Base-by-base conservation (phyloP, 2,329 filamentous ascomycete species). In the Zelopaecilomyces penicillatus region DNA sequence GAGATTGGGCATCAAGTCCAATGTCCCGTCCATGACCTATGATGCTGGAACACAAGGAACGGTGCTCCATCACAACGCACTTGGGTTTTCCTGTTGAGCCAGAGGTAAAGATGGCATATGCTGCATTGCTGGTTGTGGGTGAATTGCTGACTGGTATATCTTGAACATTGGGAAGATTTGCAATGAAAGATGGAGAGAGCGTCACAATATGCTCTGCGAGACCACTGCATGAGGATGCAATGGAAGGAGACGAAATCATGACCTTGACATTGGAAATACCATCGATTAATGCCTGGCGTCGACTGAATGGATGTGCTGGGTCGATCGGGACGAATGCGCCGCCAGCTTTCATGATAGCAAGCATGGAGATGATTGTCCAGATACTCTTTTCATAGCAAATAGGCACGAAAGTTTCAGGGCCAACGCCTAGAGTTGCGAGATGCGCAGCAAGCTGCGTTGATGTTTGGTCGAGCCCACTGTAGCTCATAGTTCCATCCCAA, bases 51-150 rank as follows among this genome's bases (percentile, higher is more conserved):
- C 38, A 41, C 10, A 37, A 45, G 34, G 42, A 8, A 6, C 34
- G 32, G 30, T 52, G 50, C 9, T 47, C 44, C 29, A 50, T 42
- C 5, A 51, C 44, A 5, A 52, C 39, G 19, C 50, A 46, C 33
- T 52, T 52, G 11, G 50, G 44, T 31, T 44, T 49, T 7, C 46
- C 50, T 6, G 50, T 52, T 29, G 41, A 47, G 4, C 49, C 50
- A 10, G 48, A 50, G 4, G 49, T 52, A 27, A 52, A 52, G 10
- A 52, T 29, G 1, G 46, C 33, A 37, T 52, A 52, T 3, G 42
- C 44, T 8, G 50, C 42, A 10, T 38, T 38, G n/a, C 28, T 38
- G 11, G 36, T 19, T 19, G 19, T 19, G 19, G 19, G 19, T 19
- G 19, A 19, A 19, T 19, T 19, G 19, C 19, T 19, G 19, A 19